These are phyloP conservation scores for Vicia sativa DNA, from an alignment of 306 rosid genomes.

Conservation along the genomic window DNA sequence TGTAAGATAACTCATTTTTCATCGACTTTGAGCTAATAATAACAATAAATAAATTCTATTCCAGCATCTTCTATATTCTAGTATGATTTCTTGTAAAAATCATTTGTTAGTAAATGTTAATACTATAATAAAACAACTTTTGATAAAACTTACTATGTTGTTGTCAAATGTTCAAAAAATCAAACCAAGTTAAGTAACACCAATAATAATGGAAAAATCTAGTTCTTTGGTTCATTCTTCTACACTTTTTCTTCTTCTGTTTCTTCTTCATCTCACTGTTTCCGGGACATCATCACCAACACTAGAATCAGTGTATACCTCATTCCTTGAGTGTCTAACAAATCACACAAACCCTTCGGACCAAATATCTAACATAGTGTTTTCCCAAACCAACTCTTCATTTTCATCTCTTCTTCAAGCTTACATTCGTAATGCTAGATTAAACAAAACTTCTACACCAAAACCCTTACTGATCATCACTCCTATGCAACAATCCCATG, in stretches of 20 bases:
- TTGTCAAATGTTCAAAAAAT: background rate
- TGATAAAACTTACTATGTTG: background rate
- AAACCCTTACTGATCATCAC: conserved; percentile 71
- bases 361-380: conserved; percentile 44
- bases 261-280: conserved; percentile 32
- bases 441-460: conserved; percentile 67
- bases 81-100: background rate
- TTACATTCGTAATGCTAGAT: conserved; percentile 73
- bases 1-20: background rate
- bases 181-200: background rate
- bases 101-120: background rate
- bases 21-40: conserved; percentile 4
- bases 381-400: conserved; percentile 46
- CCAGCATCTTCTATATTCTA: background rate
- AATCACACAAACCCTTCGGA: conserved; percentile 40
- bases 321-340: conserved; percentile 60
- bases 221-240: background rate
- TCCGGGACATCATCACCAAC: conserved; percentile 37
- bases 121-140: background rate
- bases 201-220: conserved; percentile 30
- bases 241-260: conserved; percentile 18
- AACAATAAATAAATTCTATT: background rate
- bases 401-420: conserved; percentile 64
- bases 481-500: conserved; percentile 53
- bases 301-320: conserved; percentile 44